Evolutionary conservation across 2,329 filamentous ascomycete genomes (phyloP).

Genomic region (Sporothrix humicola): DNA sequence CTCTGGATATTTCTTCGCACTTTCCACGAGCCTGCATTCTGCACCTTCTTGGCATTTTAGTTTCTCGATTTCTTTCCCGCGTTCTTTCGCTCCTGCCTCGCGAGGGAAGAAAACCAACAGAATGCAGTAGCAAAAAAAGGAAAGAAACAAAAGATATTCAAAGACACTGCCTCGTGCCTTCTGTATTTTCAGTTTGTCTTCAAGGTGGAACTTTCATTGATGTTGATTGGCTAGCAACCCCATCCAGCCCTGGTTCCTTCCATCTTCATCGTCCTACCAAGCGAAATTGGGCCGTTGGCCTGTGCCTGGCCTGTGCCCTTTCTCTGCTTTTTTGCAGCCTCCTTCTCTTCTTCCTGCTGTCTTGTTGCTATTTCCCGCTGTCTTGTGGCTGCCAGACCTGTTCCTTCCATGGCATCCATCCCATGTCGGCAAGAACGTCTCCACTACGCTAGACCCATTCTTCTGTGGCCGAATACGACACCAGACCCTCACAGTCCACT

Average conservation of each 20-base stretch:
- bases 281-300: slow-evolving; percentile 28
- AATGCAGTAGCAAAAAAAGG: background rate
- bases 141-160: background rate
- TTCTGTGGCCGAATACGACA: slow-evolving; percentile 30
- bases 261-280: slow-evolving; percentile 23
- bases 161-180: slow-evolving; percentile 16
- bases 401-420: slow-evolving; percentile 21
- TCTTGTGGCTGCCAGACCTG: background rate
- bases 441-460: slow-evolving; percentile 26
- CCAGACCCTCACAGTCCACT: background rate
- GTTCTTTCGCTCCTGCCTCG: slow-evolving; percentile 4
- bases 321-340: background rate
- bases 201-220: background rate
- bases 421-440: slow-evolving; percentile 23
- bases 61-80: background rate
- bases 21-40: slow-evolving; percentile 15
- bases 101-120: background rate
- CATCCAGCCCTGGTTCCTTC: slow-evolving; percentile 4
- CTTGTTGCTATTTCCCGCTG: background rate
- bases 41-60: slow-evolving; percentile 15
- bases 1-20: background rate
- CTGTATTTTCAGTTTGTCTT: slow-evolving; percentile 9
- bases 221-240: slow-evolving; percentile 1
- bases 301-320: background rate
- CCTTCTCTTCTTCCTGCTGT: background rate